phyloP scores from a whole-genome alignment of 345 rosid species.

The Excoecaria cochinchinensis region DNA sequence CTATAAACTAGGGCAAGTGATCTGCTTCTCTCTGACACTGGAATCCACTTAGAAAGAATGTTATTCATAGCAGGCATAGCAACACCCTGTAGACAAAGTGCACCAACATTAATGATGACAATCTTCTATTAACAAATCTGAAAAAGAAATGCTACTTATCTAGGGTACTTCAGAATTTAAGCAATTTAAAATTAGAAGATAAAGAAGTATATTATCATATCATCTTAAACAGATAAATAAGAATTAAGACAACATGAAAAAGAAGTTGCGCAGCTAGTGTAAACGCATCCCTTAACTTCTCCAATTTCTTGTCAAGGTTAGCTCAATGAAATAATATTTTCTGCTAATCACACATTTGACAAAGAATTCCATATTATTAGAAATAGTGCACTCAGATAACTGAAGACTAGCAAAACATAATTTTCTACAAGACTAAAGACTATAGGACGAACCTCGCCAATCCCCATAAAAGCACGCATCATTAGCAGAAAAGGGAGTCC shows the following conservation, averaged over 20 bases:
- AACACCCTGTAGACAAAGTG: constrained; percentile 68
- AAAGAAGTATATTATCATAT: background rate
- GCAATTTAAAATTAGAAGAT: background rate
- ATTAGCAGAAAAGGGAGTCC: constrained; percentile 88
- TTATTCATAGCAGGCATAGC: constrained; percentile 99
- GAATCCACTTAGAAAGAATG: constrained; percentile 94
- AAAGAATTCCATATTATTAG: background rate
- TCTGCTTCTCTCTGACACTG: constrained; percentile 98
- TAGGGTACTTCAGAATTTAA: background rate
- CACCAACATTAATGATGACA: constrained; percentile 28
- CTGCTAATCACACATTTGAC: background rate
- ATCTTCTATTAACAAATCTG: constrained; percentile 3
- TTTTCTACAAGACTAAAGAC: constrained; percentile 1
- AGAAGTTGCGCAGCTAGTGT: background rate
- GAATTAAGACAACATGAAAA: background rate
- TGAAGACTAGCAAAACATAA: background rate
- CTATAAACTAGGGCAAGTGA: constrained; percentile 92
- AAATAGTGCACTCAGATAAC: background rate
- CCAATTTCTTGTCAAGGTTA: background rate
- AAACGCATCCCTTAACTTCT: background rate
- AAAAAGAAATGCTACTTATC: constrained; percentile 9
- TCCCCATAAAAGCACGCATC: constrained; percentile 94
- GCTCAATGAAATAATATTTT: background rate
- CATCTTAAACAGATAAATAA: background rate
- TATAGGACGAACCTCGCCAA: constrained; percentile 76